phyloP scores from a whole-genome alignment of 306 rosid species.

The Acmispon strigosus region DNA sequence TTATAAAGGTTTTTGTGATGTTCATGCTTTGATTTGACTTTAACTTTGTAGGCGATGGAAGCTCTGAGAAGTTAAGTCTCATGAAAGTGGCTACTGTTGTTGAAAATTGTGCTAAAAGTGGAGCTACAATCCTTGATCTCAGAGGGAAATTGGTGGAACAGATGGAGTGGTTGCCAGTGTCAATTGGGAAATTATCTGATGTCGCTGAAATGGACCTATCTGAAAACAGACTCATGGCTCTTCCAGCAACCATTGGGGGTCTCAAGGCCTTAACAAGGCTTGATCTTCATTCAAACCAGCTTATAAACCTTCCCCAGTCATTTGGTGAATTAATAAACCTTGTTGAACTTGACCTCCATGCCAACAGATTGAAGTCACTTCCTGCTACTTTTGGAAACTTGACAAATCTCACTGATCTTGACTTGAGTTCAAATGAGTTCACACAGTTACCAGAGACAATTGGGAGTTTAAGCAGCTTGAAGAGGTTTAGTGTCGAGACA shows the following conservation, averaged over 20 bases:
- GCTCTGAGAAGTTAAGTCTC: conserved; percentile 56
- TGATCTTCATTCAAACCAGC: conserved; percentile 81
- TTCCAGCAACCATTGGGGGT: conserved; percentile 59
- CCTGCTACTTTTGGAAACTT: conserved; percentile 66
- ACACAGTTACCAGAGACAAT: conserved; percentile 52
- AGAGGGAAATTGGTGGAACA: conserved; percentile 73
- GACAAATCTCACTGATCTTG: conserved; percentile 56
- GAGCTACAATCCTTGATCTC: conserved; percentile 55
- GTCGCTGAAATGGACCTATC: conserved; percentile 65
- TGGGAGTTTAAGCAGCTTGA: conserved; percentile 62
- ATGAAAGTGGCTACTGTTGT: conserved; percentile 84
- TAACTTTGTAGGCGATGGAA: conserved; percentile 40
- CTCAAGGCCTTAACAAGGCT: conserved; percentile 73
- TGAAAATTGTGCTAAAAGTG: conserved; percentile 58
- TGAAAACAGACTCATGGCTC: conserved; percentile 82
- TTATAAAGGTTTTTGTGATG: background rate
- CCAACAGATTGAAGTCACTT: conserved; percentile 66
- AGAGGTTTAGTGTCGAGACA: conserved; percentile 54
- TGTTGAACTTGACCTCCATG: conserved; percentile 66
- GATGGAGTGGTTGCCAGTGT: conserved; percentile 81
- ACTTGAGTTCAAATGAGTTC: conserved; percentile 70
- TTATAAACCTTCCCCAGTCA: conserved; percentile 74
- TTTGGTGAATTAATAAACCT: conserved; percentile 77
- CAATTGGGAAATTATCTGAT: conserved; percentile 72
- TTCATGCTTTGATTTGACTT: background rate